Base-by-base conservation (phyloP, 2,329 filamentous ascomycete species). In the Emydomyces testavorans region DNA sequence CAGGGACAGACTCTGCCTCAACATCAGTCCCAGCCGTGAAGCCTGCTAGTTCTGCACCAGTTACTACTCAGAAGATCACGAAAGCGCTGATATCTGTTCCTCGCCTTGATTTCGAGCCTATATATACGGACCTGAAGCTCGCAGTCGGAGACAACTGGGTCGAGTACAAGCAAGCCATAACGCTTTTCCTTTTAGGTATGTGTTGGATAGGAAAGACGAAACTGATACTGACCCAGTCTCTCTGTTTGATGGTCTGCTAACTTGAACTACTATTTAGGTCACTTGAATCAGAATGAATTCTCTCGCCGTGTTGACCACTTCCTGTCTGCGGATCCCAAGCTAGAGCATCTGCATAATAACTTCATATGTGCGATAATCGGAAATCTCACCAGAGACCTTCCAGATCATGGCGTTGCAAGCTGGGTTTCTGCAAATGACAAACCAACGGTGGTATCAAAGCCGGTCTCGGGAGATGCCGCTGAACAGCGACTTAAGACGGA, bases 401-500 rank as follows among this genome's bases (percentile, higher is more conserved):
- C 79, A 1, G 76, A 79, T 46, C 73, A 77, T 50, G 77, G 77
- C 36, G 75, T 80, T 50, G 79, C 79, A 52, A 74, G 71, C 56
- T 82, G 77, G 76, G 79, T 82, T 40, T 75, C 75, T 32, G 77
- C 77, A 28, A 79, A 77, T 52, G 71, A 74, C 60, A 74, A 74
- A 56, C 68, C 70, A 13, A 68, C 67, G 7, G 60, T 68, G 45
- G 62, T 71, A 31, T 69, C 68, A 8, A 73, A 73, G 56, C 71
- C 72, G 11, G 67, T 70, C 28, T 72, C 73, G 16, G 76, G 76
- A 40, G 78, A 82, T 66, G 75, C 75, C 47, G 73, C 73, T 35
- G 78, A 82, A 59, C 78, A 80, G 61, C 64, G 78, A 53, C 62
- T 81, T 42, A 82, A 80, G 64, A 71, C 71, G 23, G 79, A 82